Conservation (phyloP, 2,329 filamentous ascomycete species). For the Hirsutella minnesotensis region DNA sequence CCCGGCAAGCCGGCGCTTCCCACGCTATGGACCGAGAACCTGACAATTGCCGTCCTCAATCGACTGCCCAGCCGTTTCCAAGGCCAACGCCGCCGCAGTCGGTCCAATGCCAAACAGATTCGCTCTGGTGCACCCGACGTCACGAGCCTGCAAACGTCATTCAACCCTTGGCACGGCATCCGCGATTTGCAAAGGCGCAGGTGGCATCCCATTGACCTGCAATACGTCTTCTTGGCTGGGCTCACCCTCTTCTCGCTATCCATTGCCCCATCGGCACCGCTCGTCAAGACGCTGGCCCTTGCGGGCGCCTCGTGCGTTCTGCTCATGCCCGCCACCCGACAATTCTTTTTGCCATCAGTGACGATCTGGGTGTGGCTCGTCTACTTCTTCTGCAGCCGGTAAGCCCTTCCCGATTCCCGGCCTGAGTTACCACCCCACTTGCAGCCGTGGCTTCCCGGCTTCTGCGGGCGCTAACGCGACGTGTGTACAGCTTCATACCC, state of each 20-base stretch:
- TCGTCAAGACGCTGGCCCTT: constrained; percentile 64
- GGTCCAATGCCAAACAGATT: constrained; percentile 25
- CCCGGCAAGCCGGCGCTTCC: constrained; percentile 29
- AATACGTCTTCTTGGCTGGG: constrained; percentile 66
- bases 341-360: constrained; percentile 82
- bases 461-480: neutral
- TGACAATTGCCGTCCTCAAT: constrained; percentile 30
- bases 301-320: constrained; percentile 57
- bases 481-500: constrained; percentile 62
- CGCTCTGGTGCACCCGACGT: constrained; percentile 43
- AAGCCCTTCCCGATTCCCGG: constrained; percentile 30
- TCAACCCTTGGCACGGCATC: constrained; percentile 68
- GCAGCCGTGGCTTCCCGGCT: neutral
- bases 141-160: constrained; percentile 67
- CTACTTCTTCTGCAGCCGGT: constrained; percentile 90
- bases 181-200: constrained; percentile 63
- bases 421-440: neutral
- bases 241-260: constrained; percentile 73
- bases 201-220: constrained; percentile 74
- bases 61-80: constrained; percentile 28
- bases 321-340: constrained; percentile 71
- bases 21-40: constrained; percentile 25
- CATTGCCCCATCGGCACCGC: constrained; percentile 69
- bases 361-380: constrained; percentile 79
- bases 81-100: constrained; percentile 23